Conservation (phyloP, 805 yeast genomes). For the Blastobotrys muscicola region DNA sequence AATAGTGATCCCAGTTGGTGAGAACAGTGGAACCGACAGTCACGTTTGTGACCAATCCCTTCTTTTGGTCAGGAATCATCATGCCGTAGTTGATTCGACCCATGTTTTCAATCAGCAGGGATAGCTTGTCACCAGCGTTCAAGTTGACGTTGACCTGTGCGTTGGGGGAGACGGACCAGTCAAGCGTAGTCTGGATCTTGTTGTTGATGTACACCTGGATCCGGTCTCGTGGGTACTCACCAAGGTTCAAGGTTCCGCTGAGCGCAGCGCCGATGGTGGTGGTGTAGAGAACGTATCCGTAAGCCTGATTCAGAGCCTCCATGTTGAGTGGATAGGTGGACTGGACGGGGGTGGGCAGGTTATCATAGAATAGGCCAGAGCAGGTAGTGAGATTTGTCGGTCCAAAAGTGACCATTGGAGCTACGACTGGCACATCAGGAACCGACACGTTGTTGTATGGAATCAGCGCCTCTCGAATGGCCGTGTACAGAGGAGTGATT, state of each 20-base stretch:
- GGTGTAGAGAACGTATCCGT: conserved; percentile 2
- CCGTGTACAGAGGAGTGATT: conserved; percentile 1
- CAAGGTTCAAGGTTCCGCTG: background rate
- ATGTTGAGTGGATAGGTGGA: conserved; percentile 1
- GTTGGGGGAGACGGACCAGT: background rate
- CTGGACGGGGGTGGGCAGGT: background rate
- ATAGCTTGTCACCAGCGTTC: conserved; percentile 4
- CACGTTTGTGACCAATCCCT: conserved; percentile 3
- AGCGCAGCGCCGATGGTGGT: background rate
- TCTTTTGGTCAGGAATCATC: conserved; percentile 1
- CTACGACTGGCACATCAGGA: background rate
- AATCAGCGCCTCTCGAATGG: conserved; percentile 1
- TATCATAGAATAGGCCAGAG: background rate
- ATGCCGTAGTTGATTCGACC: conserved; percentile 3
- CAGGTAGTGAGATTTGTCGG: background rate
- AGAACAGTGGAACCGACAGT: background rate
- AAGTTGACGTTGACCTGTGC: background rate
- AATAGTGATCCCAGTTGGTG: background rate
- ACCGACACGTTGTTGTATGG: background rate
- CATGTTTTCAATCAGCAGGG: conserved; percentile 4
- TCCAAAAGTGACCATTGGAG: background rate
- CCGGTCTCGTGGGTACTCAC: conserved; percentile 5
- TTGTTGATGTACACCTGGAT: conserved; percentile 3
- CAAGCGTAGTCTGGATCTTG: background rate
- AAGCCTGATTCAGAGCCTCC: conserved; percentile 3